These are phyloP conservation scores for Neonectria coccinea DNA, from an alignment of 2,329 filamentous ascomycete genomes.

Conservation along the genomic window DNA sequence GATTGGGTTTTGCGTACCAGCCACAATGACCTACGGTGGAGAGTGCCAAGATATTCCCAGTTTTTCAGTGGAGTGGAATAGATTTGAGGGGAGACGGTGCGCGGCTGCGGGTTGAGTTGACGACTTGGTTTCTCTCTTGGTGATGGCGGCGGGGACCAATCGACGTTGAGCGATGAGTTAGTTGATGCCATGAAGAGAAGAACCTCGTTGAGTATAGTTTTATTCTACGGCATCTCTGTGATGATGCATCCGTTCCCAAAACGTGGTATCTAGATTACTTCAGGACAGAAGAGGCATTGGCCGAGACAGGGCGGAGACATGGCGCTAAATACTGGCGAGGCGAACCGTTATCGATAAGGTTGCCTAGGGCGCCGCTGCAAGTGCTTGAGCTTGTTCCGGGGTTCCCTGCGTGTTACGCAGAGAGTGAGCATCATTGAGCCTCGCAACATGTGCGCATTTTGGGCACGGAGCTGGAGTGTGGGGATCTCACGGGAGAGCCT, in stretches of 20 bases:
- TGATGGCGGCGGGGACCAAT: neutral
- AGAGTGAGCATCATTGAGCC: neutral
- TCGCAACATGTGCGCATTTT: too few relatives aligned
- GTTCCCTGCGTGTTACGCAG: neutral
- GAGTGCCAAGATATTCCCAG: conserved; percentile 8
- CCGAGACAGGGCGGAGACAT: neutral
- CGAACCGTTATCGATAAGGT: conserved; percentile 26
- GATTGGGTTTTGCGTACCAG: neutral
- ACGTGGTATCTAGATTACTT: neutral
- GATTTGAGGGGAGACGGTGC: conserved; percentile 3
- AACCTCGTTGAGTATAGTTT: neutral
- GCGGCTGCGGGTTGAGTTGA: neutral
- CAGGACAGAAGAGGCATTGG: neutral
- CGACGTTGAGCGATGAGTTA: neutral
- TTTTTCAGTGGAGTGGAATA: conserved; percentile 13
- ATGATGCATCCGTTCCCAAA: neutral
- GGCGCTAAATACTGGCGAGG: neutral
- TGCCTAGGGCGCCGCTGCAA: conserved; percentile 13
- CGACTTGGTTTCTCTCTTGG: neutral
- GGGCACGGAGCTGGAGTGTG: neutral
- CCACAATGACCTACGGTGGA: neutral
- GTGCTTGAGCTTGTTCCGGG: conserved; percentile 7
- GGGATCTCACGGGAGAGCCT: neutral
- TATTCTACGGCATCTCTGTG: neutral
- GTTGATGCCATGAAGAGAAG: neutral